Evolutionary conservation across 2,329 filamentous ascomycete species (phyloP), one percentile per base, ranked within the genome.

Genomic region (Colletotrichum eremochloae): DNA sequence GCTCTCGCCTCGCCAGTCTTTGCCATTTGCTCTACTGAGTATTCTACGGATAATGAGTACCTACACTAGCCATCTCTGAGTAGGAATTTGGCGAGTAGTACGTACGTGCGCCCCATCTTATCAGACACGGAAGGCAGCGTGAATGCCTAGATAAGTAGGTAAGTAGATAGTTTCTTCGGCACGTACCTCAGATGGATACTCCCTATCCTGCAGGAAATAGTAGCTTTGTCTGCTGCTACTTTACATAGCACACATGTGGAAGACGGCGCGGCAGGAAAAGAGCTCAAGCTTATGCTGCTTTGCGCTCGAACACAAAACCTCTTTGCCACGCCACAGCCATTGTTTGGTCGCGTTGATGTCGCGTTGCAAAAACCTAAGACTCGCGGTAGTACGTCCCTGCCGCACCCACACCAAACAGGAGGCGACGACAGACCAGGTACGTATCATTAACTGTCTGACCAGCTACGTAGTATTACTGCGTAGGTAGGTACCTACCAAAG

Each of bases 311-410:
- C 33, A 42, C 42, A 24, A 44, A 61, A 56, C 55, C 48, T 60
- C 58, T 24, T 24, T 64, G 52, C 42, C 42, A 46, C 44, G 52
- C 36, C 48, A 50, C 36, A 33, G n/a, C 12, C 52, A 15, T 42
- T 62, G 62, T 31, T 66, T 52, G 20, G 36, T 67, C 56, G 63
- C 55, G 67, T 70, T 40, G 31, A 61, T 46, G 55, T 48, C 55
- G 67, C 46, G 63, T 67, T 50, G 55, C 56, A 29, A 50, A 55
- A 50, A 18, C n/a, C 36, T 24, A 14, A 57, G 24, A 48, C 18
- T 20, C 29, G 33, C 4, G 29, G 7, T 18, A 14, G 42, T 36
- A 58, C 46, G 63, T 70, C 50, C 63, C 63, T 55, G 44, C 62
- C 18, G 53, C 18, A 61, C 18, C 40, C 11, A 20, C 15, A 33